Base-by-base conservation (phyloP, 2,329 filamentous ascomycete genomes). In the Epichloe coenophiala region DNA sequence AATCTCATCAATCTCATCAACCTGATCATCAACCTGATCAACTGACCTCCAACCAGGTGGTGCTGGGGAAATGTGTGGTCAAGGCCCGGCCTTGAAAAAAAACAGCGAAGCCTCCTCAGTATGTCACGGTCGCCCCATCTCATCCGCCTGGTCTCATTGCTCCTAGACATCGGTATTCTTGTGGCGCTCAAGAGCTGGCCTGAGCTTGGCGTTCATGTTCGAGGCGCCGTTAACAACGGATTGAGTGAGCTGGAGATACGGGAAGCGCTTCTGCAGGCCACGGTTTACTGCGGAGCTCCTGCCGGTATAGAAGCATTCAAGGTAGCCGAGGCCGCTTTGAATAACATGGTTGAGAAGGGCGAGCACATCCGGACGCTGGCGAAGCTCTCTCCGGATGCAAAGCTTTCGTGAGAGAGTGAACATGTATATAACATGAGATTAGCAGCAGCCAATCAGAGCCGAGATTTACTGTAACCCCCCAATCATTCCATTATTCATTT, bases 41-140 rank as follows among this genome's bases (percentile, higher is more conserved):
- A 31, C 3, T 31, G 3, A 31, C 4, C 27, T 9, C n/a, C 15
- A 15, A 27, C 5, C 19, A 48, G 47, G 44, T 58, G 56, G 50
- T 76, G 75, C 65, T 84, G 80, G 80, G 79, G 78, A 15, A 72
- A 71, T 51, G 71, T 77, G 19, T 84, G 80, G 80, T 74, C 75
- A 2, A 72, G 80, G 2, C 79, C 79, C 0, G 81, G 80, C 0
- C 71, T 84, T 5, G 72, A 75, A 15, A 70, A 75, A 49, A 79
- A 82, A 61, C 75, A 78, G 50, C 72, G 80, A 44, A 77, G 35
- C 45, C 41, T 51, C 8, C 35, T 51, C 59, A 60, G 83, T 61
- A 76, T 15, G 49, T 45, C 27, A 15, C 13, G 5, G 12, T 21
- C 27, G 19, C 23, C 12, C 4, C 5, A 12, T 12, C 11, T 19